Percentiles rank a stretch among this genome's conserved stretches.
Evolutionary conservation across 768 basidiomycete species (phyloP).

Genomic region (Lactarius deliciosus): DNA sequence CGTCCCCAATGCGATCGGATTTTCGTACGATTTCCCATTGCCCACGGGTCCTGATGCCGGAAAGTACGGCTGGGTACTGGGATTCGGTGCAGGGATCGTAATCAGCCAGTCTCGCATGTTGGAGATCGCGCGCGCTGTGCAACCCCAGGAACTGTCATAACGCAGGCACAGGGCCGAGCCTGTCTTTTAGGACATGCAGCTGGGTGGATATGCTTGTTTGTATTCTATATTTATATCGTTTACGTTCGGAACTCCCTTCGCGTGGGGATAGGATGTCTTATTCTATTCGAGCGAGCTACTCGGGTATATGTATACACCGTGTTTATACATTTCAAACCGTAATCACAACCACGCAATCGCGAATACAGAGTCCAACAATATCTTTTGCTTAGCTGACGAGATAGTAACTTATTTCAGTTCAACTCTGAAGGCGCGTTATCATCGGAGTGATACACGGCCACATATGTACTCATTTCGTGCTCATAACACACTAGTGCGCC

Average conservation of each 20-base stretch:
- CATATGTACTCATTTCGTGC: conserved; percentile 52
- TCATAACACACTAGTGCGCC: neutral
- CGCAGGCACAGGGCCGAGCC: conserved; percentile 44
- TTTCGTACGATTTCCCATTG: conserved; percentile 56
- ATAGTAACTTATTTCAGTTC: conserved; percentile 47
- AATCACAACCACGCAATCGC: no score
- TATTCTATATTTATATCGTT: neutral
- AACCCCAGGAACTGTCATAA: conserved; percentile 52
- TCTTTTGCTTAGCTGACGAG: conserved; percentile 1
- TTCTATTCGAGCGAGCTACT: no score
- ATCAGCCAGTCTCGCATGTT: conserved; percentile 73
- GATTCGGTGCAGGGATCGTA: conserved; percentile 73
- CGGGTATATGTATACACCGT: no score
- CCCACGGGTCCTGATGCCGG: conserved; percentile 35
- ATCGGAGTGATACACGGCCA: conserved; percentile 63
- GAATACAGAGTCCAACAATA: no score
- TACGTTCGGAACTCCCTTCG: no score
- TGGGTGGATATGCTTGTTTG: conserved; percentile 66
- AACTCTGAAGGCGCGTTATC: conserved; percentile 48
- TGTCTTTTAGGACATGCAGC: conserved; percentile 51
- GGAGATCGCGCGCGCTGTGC: conserved; percentile 65
- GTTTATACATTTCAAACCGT: no score
- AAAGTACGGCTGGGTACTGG: conserved; percentile 59
- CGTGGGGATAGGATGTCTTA: no score
- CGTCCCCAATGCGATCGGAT: conserved; percentile 42